Evolutionary conservation across 176 grass and related monocot genomes (phyloP), one percentile per base, ranked within the genome.

Genomic region (Rhynchospora tenuis): DNA sequence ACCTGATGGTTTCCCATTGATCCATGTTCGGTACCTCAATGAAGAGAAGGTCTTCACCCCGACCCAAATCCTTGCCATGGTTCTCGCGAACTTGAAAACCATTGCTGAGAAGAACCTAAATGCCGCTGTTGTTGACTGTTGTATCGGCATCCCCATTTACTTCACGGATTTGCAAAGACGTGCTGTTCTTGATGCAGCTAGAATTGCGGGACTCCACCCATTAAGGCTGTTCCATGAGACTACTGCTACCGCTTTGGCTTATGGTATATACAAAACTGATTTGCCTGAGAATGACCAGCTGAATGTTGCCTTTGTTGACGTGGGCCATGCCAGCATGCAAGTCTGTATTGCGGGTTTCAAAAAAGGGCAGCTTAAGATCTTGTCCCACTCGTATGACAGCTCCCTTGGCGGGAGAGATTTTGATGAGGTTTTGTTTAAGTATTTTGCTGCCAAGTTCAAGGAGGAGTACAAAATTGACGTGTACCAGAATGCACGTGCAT

Each of bases 381-480:
- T 97, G 4, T 91, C 94, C 0, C 94, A 97, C 89, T 54, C 94
- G 14, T 93, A 93, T 85, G 94, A 97, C 70, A 75, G 80, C 3
- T 97, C 94, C 16, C 91, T 97, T 19, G 94, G 94, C 5, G 93
- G 93, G 42, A 91, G 94, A 29, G 91, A 97, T 85, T 97, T 97
- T 59, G 94, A 97, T 81, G 94, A 93, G 70, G 89, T 85, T 47
- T 63, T 92, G 3, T 97, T 97, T 69, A 97, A 83, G 87, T 80
- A 97, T 47, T 97, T 94, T 17, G 92, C 87, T 0, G 81, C 85
- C 2, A 97, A 97, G 44, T 97, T 97, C 11, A 97, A 94, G 52
- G 94, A 92, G n/a, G 90, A 88, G 42, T 94, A 94, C 17, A 94
- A 97, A 84, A 94, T 97, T 28, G 88, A 97, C 60, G 92, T 97